These are phyloP conservation scores for Brassica cretica DNA, from an alignment of 345 rosid genomes.

Conservation along the genomic window DNA sequence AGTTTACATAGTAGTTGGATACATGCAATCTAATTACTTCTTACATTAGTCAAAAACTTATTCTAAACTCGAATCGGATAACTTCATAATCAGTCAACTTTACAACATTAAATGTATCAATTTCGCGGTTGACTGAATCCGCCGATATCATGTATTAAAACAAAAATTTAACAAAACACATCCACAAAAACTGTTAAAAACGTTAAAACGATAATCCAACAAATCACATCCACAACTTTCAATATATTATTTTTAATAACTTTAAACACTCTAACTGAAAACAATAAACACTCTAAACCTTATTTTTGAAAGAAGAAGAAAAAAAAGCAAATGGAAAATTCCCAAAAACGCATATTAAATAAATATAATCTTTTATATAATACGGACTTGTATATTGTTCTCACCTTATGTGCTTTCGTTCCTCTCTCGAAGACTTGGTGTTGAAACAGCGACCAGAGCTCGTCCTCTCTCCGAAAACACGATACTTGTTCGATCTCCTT, in stretches of 20 bases:
- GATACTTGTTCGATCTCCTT: conserved; percentile 16
- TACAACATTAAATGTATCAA: not conserved
- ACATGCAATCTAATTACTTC: too few relatives aligned
- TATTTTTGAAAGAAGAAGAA: not conserved
- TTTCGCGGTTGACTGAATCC: not conserved
- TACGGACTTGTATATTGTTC: conserved; percentile 13
- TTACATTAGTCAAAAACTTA: too few relatives aligned
- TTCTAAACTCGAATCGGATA: not conserved
- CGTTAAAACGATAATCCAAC: not conserved
- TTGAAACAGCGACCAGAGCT: conserved; percentile 42
- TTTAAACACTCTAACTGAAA: conserved; percentile 20
- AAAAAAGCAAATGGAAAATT: conserved; percentile 18
- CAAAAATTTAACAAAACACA: not conserved
- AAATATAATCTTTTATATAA: not conserved
- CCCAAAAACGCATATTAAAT: conserved; percentile 8
- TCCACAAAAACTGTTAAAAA: not conserved
- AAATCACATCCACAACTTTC: conserved; percentile 16
- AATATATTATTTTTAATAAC: not conserved
- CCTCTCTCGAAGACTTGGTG: conserved; percentile 41
- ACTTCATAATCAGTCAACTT: not conserved
- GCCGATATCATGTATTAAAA: not conserved
- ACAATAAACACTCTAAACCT: conserved; percentile 23
- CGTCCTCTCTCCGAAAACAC: conserved; percentile 19
- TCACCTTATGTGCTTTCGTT: conserved; percentile 17
- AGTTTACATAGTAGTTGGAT: too few relatives aligned